Conservation (phyloP, 768 basidiomycete species). For the Boletus speciosus region DNA sequence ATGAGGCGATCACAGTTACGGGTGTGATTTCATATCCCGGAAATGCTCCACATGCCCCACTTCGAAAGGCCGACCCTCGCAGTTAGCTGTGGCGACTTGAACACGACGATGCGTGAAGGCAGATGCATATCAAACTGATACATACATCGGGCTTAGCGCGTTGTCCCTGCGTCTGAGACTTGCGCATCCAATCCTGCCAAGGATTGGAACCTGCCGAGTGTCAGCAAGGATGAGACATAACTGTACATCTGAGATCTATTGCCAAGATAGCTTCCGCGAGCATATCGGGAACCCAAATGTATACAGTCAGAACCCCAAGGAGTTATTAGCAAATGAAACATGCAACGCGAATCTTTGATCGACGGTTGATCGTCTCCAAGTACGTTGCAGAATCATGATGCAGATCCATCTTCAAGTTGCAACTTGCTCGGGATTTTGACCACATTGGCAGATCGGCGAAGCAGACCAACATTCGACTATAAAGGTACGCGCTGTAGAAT, state of each 20-base stretch:
- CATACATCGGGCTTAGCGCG: background rate
- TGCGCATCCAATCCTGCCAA: background rate
- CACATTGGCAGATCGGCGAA: background rate
- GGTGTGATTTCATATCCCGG: conserved; percentile 15
- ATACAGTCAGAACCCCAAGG: background rate
- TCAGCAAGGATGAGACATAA: background rate
- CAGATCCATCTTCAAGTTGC: background rate
- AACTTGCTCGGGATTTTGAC: background rate
- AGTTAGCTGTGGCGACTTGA: background rate
- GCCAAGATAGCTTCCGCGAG: background rate
- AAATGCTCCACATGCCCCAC: conserved; percentile 4
- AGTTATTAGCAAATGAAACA: background rate
- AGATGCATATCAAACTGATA: background rate
- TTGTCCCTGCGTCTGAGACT: background rate
- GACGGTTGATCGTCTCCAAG: conserved; percentile 6
- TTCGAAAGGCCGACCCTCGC: conserved; percentile 4
- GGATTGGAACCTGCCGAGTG: background rate
- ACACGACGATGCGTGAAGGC: background rate
- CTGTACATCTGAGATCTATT: background rate
- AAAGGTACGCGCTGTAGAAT: background rate
- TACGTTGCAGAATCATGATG: background rate
- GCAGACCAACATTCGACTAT: background rate
- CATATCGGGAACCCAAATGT: background rate
- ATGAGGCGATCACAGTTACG: background rate
- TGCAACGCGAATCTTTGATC: conserved; percentile 11